phyloP scores from a whole-genome alignment of 495 filamentous ascomycete species.

The Aspergillus wentii region DNA sequence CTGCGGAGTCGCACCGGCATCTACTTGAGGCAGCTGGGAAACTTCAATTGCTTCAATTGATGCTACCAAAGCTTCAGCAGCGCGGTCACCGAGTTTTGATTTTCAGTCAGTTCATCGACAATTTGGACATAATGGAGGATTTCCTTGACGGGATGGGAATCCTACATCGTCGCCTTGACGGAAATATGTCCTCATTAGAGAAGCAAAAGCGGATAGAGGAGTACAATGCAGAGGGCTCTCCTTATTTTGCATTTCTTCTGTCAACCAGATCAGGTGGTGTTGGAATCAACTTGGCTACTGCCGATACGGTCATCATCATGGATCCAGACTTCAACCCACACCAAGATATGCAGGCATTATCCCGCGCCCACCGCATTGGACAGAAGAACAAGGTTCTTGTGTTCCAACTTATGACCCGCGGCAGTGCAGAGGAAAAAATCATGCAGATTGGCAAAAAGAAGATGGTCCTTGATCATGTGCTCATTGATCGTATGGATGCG shows the following conservation, averaged over 20 bases:
- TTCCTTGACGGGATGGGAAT: slow-evolving; percentile 72
- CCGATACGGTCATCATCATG: slow-evolving; percentile 96
- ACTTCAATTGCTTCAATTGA: slow-evolving; percentile 75
- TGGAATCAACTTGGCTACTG: slow-evolving; percentile 95
- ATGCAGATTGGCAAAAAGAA: slow-evolving; percentile 95
- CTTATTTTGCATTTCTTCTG: slow-evolving; percentile 82
- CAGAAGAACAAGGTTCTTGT: slow-evolving; percentile 94
- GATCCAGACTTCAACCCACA: slow-evolving; percentile 99
- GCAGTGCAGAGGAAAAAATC: slow-evolving; percentile 90
- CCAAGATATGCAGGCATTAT: slow-evolving; percentile 93
- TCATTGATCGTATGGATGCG: slow-evolving; percentile 84
- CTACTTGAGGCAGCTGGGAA: slow-evolving; percentile 90
- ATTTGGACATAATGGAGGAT: slow-evolving; percentile 87
- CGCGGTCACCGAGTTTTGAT: slow-evolving; percentile 91
- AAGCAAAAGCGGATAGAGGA: slow-evolving; percentile 93
- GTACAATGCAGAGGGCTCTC: slow-evolving; percentile 81
- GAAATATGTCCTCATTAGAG: slow-evolving; percentile 68
- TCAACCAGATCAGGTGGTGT: slow-evolving; percentile 94
- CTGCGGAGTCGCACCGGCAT: slow-evolving; percentile 60
- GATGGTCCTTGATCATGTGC: slow-evolving; percentile 84
- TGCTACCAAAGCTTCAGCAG: slow-evolving; percentile 85
- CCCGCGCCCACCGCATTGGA: slow-evolving; percentile 90
- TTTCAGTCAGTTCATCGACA: slow-evolving; percentile 92
- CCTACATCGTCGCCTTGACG: slow-evolving; percentile 76
- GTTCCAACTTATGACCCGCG: slow-evolving; percentile 87